Conservation (phyloP, 176 grass and related monocot genomes). For the Carex myosuroides region DNA sequence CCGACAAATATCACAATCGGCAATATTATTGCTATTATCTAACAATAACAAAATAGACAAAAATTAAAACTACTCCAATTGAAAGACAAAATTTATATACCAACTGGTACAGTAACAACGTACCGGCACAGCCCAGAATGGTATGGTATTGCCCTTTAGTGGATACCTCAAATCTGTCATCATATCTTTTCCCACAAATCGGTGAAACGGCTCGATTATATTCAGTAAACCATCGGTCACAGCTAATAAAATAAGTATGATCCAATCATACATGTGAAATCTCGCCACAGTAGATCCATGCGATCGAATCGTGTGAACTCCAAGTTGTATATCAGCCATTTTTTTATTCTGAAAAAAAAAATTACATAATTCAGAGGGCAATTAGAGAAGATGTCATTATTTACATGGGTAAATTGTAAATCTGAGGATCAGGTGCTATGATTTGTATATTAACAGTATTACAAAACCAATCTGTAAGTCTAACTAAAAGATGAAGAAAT, state of each 20-base stretch:
- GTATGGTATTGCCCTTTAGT: constrained; percentile 65
- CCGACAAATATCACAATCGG: constrained; percentile 49
- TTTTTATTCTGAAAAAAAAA: background rate
- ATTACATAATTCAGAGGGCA: background rate
- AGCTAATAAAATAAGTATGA: constrained; percentile 64
- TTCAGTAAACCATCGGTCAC: constrained; percentile 59
- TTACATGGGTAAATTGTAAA: background rate
- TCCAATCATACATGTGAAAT: constrained; percentile 79
- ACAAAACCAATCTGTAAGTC: background rate
- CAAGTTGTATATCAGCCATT: constrained; percentile 63
- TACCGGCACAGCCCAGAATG: constrained; percentile 84
- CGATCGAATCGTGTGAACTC: constrained; percentile 53
- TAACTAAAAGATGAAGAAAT: background rate
- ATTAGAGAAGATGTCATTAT: background rate
- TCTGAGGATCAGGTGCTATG: background rate
- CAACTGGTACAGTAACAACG: background rate
- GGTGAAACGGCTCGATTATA: constrained; percentile 70
- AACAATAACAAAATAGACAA: constrained; percentile 22
- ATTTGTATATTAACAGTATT: background rate
- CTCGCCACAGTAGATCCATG: constrained; percentile 63
- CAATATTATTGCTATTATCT: constrained; percentile 72
- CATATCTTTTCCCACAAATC: constrained; percentile 82
- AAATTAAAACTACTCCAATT: background rate
- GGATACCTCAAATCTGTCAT: constrained; percentile 82
- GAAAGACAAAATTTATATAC: constrained; percentile 14